phyloP scores from a whole-genome alignment of 352 stramenopile species.

The Phytopythium oedochilum region DNA sequence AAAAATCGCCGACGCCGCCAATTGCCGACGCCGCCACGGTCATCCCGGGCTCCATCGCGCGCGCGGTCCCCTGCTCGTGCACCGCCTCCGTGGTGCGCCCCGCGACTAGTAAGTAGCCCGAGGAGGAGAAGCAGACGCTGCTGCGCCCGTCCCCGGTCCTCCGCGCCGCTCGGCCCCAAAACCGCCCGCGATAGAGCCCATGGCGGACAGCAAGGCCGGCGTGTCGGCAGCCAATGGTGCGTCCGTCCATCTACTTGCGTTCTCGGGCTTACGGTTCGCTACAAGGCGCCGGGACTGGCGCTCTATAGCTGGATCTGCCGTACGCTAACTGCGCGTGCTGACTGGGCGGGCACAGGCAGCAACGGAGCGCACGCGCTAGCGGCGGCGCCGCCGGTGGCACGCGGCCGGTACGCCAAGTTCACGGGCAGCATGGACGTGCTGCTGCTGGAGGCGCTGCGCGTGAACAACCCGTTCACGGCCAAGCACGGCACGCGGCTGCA shows the following conservation, averaged over 20 bases:
- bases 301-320: no score
- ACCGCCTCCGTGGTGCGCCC: no score
- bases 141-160: not conserved
- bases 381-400: conserved; percentile 26
- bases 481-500: conserved; percentile 81
- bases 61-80: not conserved
- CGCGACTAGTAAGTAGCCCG: not conserved
- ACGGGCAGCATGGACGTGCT: conserved; percentile 72
- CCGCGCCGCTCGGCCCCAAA: not conserved
- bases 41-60: not conserved
- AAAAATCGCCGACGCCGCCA: no score
- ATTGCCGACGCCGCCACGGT: no score
- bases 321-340: not conserved
- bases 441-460: conserved; percentile 64
- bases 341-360: not conserved
- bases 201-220: conserved; percentile 1
- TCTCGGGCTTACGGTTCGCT: no score
- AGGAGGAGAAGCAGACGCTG: not conserved
- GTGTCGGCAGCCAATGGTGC: not conserved
- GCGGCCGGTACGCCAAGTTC: conserved; percentile 79
- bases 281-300: no score
- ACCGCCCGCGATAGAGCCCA: not conserved
- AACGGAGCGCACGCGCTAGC: not conserved
- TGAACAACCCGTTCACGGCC: conserved; percentile 73
- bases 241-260: not conserved